Percentiles rank a stretch among this genome's conserved stretches.
Conservation (phyloP, 441 rosid species). For the Capsella rubella region DNA sequence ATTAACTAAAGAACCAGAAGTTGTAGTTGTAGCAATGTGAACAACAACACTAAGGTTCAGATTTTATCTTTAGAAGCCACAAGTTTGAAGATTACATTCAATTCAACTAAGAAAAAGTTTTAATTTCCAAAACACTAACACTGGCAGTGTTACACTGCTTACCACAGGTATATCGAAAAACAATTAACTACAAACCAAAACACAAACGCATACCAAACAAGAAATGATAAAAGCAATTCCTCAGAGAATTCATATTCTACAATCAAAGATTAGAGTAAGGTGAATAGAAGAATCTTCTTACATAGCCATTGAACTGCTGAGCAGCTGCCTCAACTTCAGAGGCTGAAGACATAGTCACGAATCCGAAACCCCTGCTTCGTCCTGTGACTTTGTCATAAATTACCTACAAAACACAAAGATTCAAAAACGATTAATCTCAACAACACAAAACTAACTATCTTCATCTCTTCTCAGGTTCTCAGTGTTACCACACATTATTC, state of each 20-base stretch:
- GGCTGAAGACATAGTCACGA: conserved; percentile 83
- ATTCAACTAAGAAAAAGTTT: not conserved
- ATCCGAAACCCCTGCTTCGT: conserved; percentile 94
- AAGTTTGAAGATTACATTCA: conserved; percentile 22
- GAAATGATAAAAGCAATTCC: not conserved
- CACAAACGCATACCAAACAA: conserved; percentile 52
- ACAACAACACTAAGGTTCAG: not conserved
- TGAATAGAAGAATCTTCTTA: conserved; percentile 46
- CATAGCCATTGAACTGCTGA: conserved; percentile 92
- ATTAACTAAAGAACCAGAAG: conserved; percentile 10
- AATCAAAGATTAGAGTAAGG: conserved; percentile 1
- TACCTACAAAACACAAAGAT: conserved; percentile 57
- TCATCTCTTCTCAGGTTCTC: not conserved
- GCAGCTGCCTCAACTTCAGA: conserved; percentile 89
- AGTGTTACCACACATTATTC: not conserved
- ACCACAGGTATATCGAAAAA: conserved; percentile 1
- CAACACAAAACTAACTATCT: not conserved
- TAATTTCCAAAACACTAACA: not conserved
- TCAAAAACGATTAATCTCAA: conserved; percentile 11
- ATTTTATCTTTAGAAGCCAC: not conserved
- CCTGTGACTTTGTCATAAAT: conserved; percentile 94
- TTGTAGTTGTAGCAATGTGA: conserved; percentile 31
- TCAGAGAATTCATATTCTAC: not conserved
- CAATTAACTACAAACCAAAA: not conserved
- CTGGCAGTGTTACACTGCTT: not conserved